Evolutionary conservation across 768 basidiomycete genomes (phyloP).

Genomic region (Termitomyces sp.): DNA sequence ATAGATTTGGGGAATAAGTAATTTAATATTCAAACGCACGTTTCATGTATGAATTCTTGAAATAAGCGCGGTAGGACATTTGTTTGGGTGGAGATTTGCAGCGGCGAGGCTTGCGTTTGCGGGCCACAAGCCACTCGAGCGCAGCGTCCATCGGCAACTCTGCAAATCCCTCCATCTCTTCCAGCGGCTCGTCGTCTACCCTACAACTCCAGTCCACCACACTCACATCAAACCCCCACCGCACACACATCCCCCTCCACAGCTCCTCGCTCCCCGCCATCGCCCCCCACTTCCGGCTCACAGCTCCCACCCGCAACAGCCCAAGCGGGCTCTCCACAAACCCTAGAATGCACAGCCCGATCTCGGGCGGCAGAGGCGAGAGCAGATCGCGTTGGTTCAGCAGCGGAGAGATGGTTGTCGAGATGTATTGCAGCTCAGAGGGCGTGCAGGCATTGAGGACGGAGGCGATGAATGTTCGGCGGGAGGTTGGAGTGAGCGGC

Average conservation of each 20-base stretch:
- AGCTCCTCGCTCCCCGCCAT: constrained; percentile 72
- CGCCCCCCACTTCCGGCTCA: constrained; percentile 67
- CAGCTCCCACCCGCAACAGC: constrained; percentile 64
- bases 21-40: constrained; percentile 38
- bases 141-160: neutral
- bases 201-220: too few species aligned
- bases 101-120: too few species aligned
- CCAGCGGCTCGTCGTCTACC: neutral
- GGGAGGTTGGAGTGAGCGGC: neutral
- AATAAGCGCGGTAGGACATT: constrained; percentile 55
- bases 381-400: constrained; percentile 64
- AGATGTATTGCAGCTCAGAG: constrained; percentile 60
- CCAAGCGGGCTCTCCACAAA: constrained; percentile 76
- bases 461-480: neutral
- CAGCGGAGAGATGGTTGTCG: constrained; percentile 57
- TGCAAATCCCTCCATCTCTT: neutral
- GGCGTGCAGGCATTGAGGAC: constrained; percentile 11
- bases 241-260: constrained; percentile 75
- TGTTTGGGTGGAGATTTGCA: neutral
- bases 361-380: constrained; percentile 44
- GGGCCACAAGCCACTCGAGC: neutral
- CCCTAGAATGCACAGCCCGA: constrained; percentile 69
- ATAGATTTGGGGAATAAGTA: neutral
- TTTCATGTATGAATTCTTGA: constrained; percentile 68
- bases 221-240: constrained; percentile 55